phyloP scores from a whole-genome alignment of 225 moss, liverwort and hornwort genomes.

The Straminergon stramineum region DNA sequence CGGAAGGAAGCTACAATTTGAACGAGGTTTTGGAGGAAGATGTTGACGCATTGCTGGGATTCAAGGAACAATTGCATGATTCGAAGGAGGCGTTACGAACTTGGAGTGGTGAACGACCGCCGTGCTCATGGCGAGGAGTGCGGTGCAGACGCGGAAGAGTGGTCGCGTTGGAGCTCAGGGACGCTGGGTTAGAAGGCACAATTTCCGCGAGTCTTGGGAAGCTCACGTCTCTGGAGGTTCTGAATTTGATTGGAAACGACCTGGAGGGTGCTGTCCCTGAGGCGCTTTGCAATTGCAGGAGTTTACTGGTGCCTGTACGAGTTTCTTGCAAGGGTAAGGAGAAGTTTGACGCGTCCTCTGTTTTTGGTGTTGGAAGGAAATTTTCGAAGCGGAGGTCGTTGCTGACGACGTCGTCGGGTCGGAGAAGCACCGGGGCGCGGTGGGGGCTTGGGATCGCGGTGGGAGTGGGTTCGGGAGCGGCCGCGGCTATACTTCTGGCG shows the following conservation, averaged over 20 bases:
- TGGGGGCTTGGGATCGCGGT: conserved; percentile 67
- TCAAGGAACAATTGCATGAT: conserved; percentile 24
- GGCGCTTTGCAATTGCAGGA: conserved; percentile 29
- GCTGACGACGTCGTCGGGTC: neutral
- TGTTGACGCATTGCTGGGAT: conserved; percentile 25
- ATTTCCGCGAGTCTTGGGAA: conserved; percentile 34
- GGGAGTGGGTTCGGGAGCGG: conserved; percentile 21
- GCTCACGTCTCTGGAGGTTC: conserved; percentile 36
- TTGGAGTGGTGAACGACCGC: conserved; percentile 11
- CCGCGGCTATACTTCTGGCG: conserved; percentile 48
- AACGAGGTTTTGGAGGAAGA: conserved; percentile 22
- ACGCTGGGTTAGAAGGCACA: conserved; percentile 32
- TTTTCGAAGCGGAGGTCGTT: conserved; percentile 15
- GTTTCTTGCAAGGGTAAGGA: neutral
- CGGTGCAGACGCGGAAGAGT: conserved; percentile 44
- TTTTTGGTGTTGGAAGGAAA: neutral
- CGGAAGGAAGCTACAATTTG: neutral
- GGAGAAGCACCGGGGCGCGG: conserved; percentile 26
- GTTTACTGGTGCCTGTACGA: conserved; percentile 1
- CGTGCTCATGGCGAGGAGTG: conserved; percentile 64
- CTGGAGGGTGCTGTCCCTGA: conserved; percentile 36
- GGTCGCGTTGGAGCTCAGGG: conserved; percentile 35
- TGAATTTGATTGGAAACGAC: conserved; percentile 45
- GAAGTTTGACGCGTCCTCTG: neutral
- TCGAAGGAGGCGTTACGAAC: conserved; percentile 11